Conservation (phyloP, 2,329 filamentous ascomycete genomes). For the Fusarium keratoplasticum region DNA sequence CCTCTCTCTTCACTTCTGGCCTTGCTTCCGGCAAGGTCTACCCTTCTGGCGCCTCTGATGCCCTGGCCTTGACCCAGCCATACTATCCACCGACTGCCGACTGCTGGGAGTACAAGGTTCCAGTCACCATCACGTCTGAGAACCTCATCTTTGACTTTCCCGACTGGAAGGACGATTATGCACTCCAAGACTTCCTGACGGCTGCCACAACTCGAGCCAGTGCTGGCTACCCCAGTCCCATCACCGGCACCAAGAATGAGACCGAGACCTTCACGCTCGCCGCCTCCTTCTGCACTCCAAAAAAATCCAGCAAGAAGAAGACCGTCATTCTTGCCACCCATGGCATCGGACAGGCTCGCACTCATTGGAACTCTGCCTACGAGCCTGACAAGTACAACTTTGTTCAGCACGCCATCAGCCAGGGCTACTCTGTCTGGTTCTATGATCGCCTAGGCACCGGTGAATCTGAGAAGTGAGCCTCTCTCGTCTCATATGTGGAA, state of each 20-base stretch:
- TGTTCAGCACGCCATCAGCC: slow-evolving; percentile 27
- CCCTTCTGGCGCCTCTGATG: neutral
- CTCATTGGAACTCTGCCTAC: slow-evolving; percentile 34
- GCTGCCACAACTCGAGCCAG: slow-evolving; percentile 15
- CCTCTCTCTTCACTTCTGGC: neutral
- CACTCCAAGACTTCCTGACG: slow-evolving; percentile 29
- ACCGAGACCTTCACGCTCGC: slow-evolving; percentile 25
- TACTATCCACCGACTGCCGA: slow-evolving; percentile 28
- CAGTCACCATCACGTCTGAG: slow-evolving; percentile 22
- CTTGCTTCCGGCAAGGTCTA: neutral
- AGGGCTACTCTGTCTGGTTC: slow-evolving; percentile 34
- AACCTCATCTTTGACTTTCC: slow-evolving; percentile 24
- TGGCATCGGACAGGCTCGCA: slow-evolving; percentile 30
- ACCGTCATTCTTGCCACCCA: slow-evolving; percentile 26
- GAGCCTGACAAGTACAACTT: slow-evolving; percentile 30
- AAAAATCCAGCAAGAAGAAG: slow-evolving; percentile 3
- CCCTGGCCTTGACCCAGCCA: slow-evolving; percentile 11
- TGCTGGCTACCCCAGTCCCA: slow-evolving; percentile 22
- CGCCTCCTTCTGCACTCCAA: slow-evolving; percentile 31
- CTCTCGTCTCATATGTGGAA: accelerated
- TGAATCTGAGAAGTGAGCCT: slow-evolving; percentile 19
- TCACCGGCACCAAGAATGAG: slow-evolving; percentile 19
- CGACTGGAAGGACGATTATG: slow-evolving; percentile 26
- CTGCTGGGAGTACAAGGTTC: slow-evolving; percentile 34
- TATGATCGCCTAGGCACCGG: slow-evolving; percentile 30